Percentiles rank a stretch among this genome's conserved stretches.
Conservation (phyloP, 768 basidiomycete genomes). For the Trametopsis cervina region DNA sequence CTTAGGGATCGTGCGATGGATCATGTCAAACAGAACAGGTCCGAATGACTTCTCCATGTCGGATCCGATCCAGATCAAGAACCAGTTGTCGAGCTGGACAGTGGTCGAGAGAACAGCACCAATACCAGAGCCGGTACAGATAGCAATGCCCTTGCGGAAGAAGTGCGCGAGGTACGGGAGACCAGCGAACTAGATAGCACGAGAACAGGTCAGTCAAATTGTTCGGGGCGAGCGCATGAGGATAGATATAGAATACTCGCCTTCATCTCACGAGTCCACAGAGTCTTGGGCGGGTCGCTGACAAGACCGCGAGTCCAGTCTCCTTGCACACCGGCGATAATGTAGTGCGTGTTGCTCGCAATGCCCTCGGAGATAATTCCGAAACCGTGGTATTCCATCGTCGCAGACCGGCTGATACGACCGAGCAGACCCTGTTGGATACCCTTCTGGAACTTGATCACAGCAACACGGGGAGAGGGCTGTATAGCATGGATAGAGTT, state of each 20-base stretch:
- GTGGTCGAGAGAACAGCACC: slow-evolving; percentile 75
- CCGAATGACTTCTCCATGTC: slow-evolving; percentile 84
- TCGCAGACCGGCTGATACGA: slow-evolving; percentile 61
- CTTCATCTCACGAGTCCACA: slow-evolving; percentile 81
- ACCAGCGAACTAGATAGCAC: slow-evolving; percentile 53
- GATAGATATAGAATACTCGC: slow-evolving; percentile 27
- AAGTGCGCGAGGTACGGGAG: slow-evolving; percentile 74
- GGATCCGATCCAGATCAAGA: slow-evolving; percentile 74
- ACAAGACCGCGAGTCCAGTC: slow-evolving; percentile 75
- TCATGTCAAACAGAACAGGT: slow-evolving; percentile 69
- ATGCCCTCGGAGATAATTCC: slow-evolving; percentile 70
- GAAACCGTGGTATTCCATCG: slow-evolving; percentile 81
- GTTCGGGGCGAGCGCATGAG: not conserved
- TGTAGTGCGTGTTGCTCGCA: slow-evolving; percentile 69
- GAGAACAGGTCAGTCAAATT: not conserved
- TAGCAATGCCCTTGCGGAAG: slow-evolving; percentile 73
- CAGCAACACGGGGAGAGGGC: slow-evolving; percentile 75
- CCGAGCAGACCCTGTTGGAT: slow-evolving; percentile 80
- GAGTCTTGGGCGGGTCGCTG: slow-evolving; percentile 55
- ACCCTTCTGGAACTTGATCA: slow-evolving; percentile 72
- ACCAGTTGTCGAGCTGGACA: slow-evolving; percentile 69
- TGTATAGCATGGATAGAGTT: slow-evolving; percentile 24
- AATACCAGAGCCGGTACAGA: slow-evolving; percentile 79
- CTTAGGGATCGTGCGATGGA: slow-evolving; percentile 61
- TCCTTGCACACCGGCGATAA: slow-evolving; percentile 72